These are phyloP conservation scores for Cercospora janseana DNA, from an alignment of 2,329 filamentous ascomycete genomes.

Conservation along the genomic window DNA sequence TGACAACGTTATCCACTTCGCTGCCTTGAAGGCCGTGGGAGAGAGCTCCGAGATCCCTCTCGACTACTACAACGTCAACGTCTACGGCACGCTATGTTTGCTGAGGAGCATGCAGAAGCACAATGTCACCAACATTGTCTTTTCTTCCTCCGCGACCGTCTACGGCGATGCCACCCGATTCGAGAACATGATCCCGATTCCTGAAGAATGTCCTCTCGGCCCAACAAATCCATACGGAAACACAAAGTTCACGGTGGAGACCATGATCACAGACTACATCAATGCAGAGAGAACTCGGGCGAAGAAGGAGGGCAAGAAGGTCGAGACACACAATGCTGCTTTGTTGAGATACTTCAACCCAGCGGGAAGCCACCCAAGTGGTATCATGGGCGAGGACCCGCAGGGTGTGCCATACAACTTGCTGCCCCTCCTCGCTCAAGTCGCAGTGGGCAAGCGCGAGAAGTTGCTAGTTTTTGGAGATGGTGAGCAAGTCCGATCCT, in stretches of 20 bases:
- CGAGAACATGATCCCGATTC: slow-evolving; percentile 97
- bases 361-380: slow-evolving; percentile 87
- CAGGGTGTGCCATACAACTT: slow-evolving; percentile 95
- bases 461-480: slow-evolving; percentile 94
- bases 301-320: slow-evolving; percentile 73
- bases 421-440: slow-evolving; percentile 88
- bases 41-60: slow-evolving; percentile 91
- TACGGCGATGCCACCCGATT: slow-evolving; percentile 97
- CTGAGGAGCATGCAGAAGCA: slow-evolving; percentile 83
- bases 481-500: slow-evolving; percentile 55
- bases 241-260: slow-evolving; percentile 91
- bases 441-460: slow-evolving; percentile 89
- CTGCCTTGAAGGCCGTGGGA: slow-evolving; percentile 95
- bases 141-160: slow-evolving; percentile 95
- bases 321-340: slow-evolving; percentile 85
- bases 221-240: slow-evolving; percentile 97
- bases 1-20: slow-evolving; percentile 98
- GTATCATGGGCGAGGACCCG: slow-evolving; percentile 97
- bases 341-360: slow-evolving; percentile 98
- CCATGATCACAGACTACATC: slow-evolving; percentile 86
- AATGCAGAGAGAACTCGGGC: slow-evolving; percentile 80
- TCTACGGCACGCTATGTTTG: slow-evolving; percentile 84
- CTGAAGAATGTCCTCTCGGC: slow-evolving; percentile 91
- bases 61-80: slow-evolving; percentile 97
- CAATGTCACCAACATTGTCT: slow-evolving; percentile 95